phyloP scores from a whole-genome alignment of 129 eudicot genomes.

The Flaveria brownii region DNA sequence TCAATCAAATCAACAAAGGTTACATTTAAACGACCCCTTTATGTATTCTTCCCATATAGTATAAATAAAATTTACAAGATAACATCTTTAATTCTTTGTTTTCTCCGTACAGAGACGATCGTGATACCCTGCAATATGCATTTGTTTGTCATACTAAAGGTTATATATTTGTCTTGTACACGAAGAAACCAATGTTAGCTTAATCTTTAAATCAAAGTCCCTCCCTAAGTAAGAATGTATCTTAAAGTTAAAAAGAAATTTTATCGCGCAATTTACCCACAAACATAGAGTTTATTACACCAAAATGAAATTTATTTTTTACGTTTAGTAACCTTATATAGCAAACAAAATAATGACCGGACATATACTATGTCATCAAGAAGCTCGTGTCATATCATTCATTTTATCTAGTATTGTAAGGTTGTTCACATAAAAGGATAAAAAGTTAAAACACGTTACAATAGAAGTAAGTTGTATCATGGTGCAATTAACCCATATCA shows the following conservation, averaged over 20 bases:
- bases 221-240: neutral
- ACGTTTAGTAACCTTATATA: neutral
- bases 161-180: conserved; percentile 34
- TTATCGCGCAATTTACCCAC: neutral
- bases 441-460: neutral
- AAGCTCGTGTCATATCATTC: neutral
- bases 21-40: too few species aligned
- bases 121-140: conserved; percentile 27
- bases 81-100: neutral
- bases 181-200: conserved; percentile 42
- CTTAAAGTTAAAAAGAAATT: neutral
- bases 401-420: neutral
- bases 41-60: neutral
- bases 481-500: neutral
- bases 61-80: neutral
- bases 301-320: too few species aligned
- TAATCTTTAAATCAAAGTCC: conserved; percentile 23
- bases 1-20: too few species aligned
- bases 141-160: conserved; percentile 26
- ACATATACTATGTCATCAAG: neutral
- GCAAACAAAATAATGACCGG: neutral
- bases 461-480: neutral
- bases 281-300: neutral
- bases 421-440: neutral
- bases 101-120: neutral